Base-by-base conservation (phyloP, 1,139 yeast species). In the Saccharomyces pastorianus region DNA sequence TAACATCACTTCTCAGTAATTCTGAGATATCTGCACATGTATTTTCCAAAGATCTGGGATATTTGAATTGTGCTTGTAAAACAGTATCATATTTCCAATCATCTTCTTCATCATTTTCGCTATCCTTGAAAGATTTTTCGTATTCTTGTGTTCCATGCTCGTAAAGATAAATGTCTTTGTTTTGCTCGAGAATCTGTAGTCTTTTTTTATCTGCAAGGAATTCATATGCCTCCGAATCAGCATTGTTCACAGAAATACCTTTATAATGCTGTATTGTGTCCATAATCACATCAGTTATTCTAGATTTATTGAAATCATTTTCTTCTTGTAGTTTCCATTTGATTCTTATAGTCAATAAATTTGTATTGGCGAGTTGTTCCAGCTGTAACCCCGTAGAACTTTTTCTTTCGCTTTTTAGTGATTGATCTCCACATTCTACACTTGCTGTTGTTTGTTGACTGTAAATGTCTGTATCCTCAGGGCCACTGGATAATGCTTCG, bases 351-450 rank as follows among this genome's bases (percentile, higher is more conserved):
- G 68, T 64, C 3, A 66, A 49, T 46, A 62, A 47, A 53, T 64
- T 63, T 7, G 66, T 65, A 53, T 62, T 65, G 6, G 69, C 66
- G 20, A 67, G 55, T 49, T 64, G 65, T 56, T 65, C 70, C 46
- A 65, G 52, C 53, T 65, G 63, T 32, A 58, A 27, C 9, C 42
- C 42, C 20, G 42, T 38, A 8, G 42, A 38, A 38, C 13, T 38
- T 38, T 38, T 38, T 3, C 42, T 38, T 38, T 38, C 42, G 4
- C 4, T 38, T 38, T 38, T 38, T 38, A 38, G 25, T 14, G 42
- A 38, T 38, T 38, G 42, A 5, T 17, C 42, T 17, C 23, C 42
- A 17, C 42, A 14, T 38, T 17, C 42, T 38, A n/a, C 42, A 17
- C 23, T 38, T 11, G 23, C 25, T 8, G 42, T 38, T 17, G 42